Conservation (phyloP, 306 rosid species). For the Mucuna pruriens region DNA sequence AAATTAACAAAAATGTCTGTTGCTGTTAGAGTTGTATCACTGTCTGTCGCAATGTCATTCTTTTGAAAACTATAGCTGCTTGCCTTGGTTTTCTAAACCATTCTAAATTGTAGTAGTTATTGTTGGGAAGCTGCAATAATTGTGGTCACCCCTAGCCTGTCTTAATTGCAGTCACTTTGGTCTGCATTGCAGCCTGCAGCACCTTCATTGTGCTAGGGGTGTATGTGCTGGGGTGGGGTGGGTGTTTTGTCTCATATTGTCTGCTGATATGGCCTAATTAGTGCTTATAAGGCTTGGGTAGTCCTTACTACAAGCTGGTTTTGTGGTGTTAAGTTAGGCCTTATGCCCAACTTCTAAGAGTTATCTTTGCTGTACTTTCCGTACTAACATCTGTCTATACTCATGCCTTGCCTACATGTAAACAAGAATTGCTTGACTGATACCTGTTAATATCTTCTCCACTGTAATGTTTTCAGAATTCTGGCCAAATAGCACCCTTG, state of each 20-base stretch:
- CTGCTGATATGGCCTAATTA: background rate
- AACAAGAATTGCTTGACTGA: background rate
- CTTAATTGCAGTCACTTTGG: background rate
- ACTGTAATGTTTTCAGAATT: slow-evolving; percentile 63
- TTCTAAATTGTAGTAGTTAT: slow-evolving; percentile 4
- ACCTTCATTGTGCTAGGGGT: background rate
- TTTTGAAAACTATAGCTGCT: background rate
- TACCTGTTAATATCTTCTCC: slow-evolving; percentile 3
- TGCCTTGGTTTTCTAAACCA: slow-evolving; percentile 18
- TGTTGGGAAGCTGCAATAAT: background rate
- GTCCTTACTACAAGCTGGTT: background rate
- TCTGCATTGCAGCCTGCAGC: background rate
- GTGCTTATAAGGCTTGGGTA: background rate
- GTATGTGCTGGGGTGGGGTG: background rate
- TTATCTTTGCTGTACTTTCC: slow-evolving; percentile 1
- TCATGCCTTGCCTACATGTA: background rate
- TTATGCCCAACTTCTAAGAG: background rate
- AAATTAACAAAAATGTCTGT: background rate
- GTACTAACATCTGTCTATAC: slow-evolving; percentile 1
- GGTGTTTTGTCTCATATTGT: background rate
- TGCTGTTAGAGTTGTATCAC: slow-evolving; percentile 2
- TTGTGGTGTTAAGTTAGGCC: background rate
- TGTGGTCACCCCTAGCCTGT: background rate
- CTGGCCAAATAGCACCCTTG: slow-evolving; percentile 95
- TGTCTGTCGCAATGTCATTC: slow-evolving; percentile 8